Conservation (phyloP, 192 early-diverging fungal genomes). For the Gigaspora rosea region DNA sequence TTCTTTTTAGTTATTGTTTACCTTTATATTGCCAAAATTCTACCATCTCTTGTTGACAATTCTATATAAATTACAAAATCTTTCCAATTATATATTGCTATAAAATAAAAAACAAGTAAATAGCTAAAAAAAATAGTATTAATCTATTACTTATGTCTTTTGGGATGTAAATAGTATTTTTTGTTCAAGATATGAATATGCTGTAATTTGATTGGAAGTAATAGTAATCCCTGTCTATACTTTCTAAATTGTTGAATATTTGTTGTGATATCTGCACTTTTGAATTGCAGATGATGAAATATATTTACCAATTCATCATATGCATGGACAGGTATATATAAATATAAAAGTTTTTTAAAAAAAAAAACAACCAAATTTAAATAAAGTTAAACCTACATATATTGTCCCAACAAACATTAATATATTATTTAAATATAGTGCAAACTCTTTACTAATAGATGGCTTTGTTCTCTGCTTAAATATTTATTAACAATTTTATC, state of each 20-base stretch:
- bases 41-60: no score
- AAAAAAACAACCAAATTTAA: background rate
- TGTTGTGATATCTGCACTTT: background rate
- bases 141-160: background rate
- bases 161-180: background rate
- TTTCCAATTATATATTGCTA: no score
- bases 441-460: background rate
- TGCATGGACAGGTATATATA: background rate
- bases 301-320: slow-evolving; percentile 7
- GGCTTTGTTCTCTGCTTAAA: background rate
- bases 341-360: no score
- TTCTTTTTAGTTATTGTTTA: no score
- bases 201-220: background rate
- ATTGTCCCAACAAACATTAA: background rate
- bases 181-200: background rate
- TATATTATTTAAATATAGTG: slow-evolving; percentile 1
- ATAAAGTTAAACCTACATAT: slow-evolving; percentile 8
- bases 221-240: background rate
- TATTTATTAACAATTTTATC: background rate
- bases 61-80: no score
- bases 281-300: background rate
- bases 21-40: no score
- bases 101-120: no score
- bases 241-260: slow-evolving; percentile 3
- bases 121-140: no score